These are phyloP conservation scores for Chrysoporthe cubensis DNA, from an alignment of 2,329 filamentous ascomycete species.

Conservation along the genomic window DNA sequence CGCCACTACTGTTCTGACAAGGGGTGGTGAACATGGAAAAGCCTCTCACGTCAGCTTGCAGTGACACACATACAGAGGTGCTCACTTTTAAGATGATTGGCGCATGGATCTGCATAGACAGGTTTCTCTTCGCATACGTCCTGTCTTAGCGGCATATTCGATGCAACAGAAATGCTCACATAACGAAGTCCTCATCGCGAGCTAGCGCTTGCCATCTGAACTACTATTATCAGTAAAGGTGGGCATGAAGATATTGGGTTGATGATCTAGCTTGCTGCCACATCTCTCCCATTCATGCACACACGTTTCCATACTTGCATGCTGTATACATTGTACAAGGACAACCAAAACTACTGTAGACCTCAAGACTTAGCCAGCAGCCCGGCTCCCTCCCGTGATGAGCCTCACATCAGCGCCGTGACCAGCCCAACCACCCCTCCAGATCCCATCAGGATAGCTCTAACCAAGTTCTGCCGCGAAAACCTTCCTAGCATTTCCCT, in stretches of 20 bases:
- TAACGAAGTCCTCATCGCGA: background rate
- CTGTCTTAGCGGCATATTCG: background rate
- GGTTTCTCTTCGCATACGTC: too few relatives aligned
- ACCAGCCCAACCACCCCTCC: conserved; percentile 18
- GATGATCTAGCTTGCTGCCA: background rate
- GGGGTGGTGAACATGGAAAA: background rate
- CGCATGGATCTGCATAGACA: too few relatives aligned
- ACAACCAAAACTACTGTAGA: background rate
- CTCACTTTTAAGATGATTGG: too few relatives aligned
- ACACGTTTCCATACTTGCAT: background rate
- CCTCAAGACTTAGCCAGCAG: background rate
- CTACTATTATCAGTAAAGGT: background rate
- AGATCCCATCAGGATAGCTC: conserved; percentile 14
- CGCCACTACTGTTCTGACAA: background rate
- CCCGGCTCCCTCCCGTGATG: background rate
- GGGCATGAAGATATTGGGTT: background rate
- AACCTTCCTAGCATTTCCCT: conserved; percentile 18
- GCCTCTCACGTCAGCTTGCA: background rate
- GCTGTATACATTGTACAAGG: background rate
- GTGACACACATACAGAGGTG: background rate
- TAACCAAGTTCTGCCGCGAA: conserved; percentile 18
- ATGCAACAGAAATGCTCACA: background rate
- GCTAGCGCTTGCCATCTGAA: background rate
- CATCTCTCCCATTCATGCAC: background rate
- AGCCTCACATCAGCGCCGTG: conserved; percentile 9